These are phyloP conservation scores for Verbascum thapsus DNA, from an alignment of 257 asterid genomes.

Conservation along the genomic window DNA sequence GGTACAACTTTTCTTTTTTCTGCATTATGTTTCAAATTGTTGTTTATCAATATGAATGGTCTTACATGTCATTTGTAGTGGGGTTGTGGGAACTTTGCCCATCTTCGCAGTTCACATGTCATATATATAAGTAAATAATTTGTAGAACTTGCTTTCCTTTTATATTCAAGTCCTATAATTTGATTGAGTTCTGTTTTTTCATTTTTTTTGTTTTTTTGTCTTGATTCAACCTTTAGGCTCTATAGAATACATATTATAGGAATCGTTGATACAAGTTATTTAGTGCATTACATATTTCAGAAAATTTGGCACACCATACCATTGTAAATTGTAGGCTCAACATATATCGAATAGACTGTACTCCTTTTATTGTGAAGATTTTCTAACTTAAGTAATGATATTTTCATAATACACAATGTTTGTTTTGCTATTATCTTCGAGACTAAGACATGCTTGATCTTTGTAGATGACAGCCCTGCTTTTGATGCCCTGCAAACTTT, in stretches of 20 bases:
- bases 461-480: conserved; percentile 68
- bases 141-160: conserved; percentile 2
- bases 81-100: not conserved
- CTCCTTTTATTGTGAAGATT: conserved; percentile 17
- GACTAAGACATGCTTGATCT: conserved; percentile 26
- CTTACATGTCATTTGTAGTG: conserved; percentile 2
- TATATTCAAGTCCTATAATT: not conserved
- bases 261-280: conserved; percentile 5
- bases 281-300: conserved; percentile 21
- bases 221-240: not conserved
- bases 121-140: not conserved
- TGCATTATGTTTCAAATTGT: conserved; percentile 16
- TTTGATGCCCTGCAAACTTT: conserved; percentile 84
- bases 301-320: not conserved
- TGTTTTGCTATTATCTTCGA: conserved; percentile 22
- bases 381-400: conserved; percentile 18
- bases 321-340: not conserved
- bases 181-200: conserved; percentile 9
- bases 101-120: not conserved
- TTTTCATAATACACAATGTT: conserved; percentile 20
- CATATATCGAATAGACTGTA: conserved; percentile 7
- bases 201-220: not conserved
- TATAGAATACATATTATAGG: conserved; percentile 5
- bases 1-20: conserved; percentile 46
- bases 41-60: conserved; percentile 18